These are phyloP conservation scores for Termitomyces sp. DNA, from an alignment of 768 basidiomycete genomes.

Conservation along the genomic window DNA sequence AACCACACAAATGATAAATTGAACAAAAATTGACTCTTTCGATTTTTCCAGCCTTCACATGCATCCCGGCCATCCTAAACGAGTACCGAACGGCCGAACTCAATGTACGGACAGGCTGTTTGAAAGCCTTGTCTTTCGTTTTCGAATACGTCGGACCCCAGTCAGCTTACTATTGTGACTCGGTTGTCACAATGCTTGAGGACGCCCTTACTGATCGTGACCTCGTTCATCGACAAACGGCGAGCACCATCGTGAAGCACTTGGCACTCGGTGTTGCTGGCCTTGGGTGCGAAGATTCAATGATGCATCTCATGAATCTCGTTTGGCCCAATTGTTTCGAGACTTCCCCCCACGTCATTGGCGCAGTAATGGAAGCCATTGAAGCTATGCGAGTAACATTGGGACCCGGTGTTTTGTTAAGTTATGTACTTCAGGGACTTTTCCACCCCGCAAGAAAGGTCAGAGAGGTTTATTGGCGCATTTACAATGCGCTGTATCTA, in stretches of 20 bases:
- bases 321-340: constrained; percentile 99
- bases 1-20: neutral
- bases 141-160: constrained; percentile 98
- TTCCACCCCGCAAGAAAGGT: constrained; percentile 98
- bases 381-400: constrained; percentile 97
- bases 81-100: constrained; percentile 98
- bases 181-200: constrained; percentile 96
- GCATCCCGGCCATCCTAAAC: constrained; percentile 97
- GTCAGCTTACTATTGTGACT: constrained; percentile 95
- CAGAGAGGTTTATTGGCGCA: constrained; percentile 95
- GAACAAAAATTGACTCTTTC: constrained; percentile 1
- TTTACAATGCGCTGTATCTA: constrained; percentile 93
- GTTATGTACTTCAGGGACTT: constrained; percentile 90
- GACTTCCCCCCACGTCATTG: constrained; percentile 96
- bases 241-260: constrained; percentile 98
- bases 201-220: constrained; percentile 98
- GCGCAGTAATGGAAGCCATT: constrained; percentile 96
- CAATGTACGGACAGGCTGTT: constrained; percentile 97
- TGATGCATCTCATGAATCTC: constrained; percentile 96
- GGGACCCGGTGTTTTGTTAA: constrained; percentile 88
- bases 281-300: constrained; percentile 95
- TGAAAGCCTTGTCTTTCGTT: constrained; percentile 97
- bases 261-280: constrained; percentile 95
- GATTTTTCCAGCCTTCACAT: constrained; percentile 73
- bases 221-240: constrained; percentile 96